Base-by-base conservation (phyloP, 306 rosid genomes). In the Bauhinia variegata region DNA sequence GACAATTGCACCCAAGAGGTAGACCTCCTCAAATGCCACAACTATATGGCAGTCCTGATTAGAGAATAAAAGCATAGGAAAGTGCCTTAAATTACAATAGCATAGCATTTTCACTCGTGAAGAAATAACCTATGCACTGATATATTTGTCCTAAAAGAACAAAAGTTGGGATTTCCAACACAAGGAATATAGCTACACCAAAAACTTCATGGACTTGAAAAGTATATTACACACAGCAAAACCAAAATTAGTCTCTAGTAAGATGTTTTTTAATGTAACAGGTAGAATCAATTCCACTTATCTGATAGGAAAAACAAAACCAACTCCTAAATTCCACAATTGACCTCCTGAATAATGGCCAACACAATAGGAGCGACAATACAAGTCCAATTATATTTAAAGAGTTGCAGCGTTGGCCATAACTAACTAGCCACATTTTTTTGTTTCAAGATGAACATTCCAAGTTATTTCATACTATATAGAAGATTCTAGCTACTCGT, bases 211-310 rank as follows among this genome's bases (percentile, higher is more conserved):
- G 1, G 28, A 38, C 32, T 14, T 18, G 37, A 46, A 65, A 36
- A 13, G 50, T 28, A 66, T 37, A 62, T 55, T 17, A 68, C 60
- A 52, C 14, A 43, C 11, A 52, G 15, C 31, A 43, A 67, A 60
- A 5, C 3, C 5, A 36, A 36, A 36, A 36, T 8, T 1, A 5
- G 41, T 36, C 41, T 5, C 41, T 36, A 36, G 2, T 8, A 36
- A 5, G 9, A 23, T 23, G 2, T 23, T 36, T 5, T 36, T 36
- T 36, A 36, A 36, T 5, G 41, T 6, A 36, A 36, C 41, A 36
- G 9, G 9, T 36, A 5, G 6, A 36, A 5, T 36, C 5, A 5
- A 36, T 8, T 8, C 8, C 41, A 36, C 41, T 36, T 36, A 6
- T 36, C 4, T 5, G 41, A 36, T 36, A 8, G 9, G 9, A 36